Percentiles rank a stretch among this genome's conserved stretches.
These are phyloP conservation scores for Hyphopichia fennica DNA, from an alignment of 1,139 yeast genomes.

Conservation along the genomic window DNA sequence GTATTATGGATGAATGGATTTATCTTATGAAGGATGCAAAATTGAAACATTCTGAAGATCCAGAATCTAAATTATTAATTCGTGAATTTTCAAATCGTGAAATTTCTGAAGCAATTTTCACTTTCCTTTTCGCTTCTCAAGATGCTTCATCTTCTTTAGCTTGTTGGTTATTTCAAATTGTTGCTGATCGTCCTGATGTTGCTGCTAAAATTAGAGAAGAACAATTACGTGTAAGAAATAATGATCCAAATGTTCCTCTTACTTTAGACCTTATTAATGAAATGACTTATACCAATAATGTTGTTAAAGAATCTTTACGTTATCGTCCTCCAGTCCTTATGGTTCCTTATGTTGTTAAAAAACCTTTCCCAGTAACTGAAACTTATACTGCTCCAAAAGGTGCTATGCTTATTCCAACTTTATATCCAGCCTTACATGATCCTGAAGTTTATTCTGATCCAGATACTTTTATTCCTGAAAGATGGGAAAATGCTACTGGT, in stretches of 20 bases:
- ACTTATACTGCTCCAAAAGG: slow-evolving; percentile 94
- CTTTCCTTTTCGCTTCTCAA: slow-evolving; percentile 95
- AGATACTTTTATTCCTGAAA: slow-evolving; percentile 90
- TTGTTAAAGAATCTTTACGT: slow-evolving; percentile 87
- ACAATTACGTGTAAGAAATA: slow-evolving; percentile 78
- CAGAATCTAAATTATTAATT: slow-evolving; percentile 57
- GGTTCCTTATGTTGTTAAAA: slow-evolving; percentile 95
- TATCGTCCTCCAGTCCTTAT: slow-evolving; percentile 96
- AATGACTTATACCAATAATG: slow-evolving; percentile 87
- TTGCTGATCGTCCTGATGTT: slow-evolving; percentile 94
- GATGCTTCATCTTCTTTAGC: slow-evolving; percentile 98
- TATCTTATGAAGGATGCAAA: slow-evolving; percentile 77
- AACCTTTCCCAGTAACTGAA: slow-evolving; percentile 78
- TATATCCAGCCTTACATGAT: slow-evolving; percentile 94
- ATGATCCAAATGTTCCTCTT: slow-evolving; percentile 64
- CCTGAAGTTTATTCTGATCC: slow-evolving; percentile 95
- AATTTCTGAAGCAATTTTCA: slow-evolving; percentile 93
- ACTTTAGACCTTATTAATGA: slow-evolving; percentile 72
- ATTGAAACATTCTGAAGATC: slow-evolving; percentile 46
- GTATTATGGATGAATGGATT: slow-evolving; percentile 97
- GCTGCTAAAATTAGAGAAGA: slow-evolving; percentile 83
- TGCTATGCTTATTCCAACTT: slow-evolving; percentile 91
- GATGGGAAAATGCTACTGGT: slow-evolving; percentile 64
- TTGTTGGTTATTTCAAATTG: slow-evolving; percentile 96
- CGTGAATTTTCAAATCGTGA: slow-evolving; percentile 89